Conservation (phyloP, 2,329 filamentous ascomycete genomes). For the Colletotrichum horii region DNA sequence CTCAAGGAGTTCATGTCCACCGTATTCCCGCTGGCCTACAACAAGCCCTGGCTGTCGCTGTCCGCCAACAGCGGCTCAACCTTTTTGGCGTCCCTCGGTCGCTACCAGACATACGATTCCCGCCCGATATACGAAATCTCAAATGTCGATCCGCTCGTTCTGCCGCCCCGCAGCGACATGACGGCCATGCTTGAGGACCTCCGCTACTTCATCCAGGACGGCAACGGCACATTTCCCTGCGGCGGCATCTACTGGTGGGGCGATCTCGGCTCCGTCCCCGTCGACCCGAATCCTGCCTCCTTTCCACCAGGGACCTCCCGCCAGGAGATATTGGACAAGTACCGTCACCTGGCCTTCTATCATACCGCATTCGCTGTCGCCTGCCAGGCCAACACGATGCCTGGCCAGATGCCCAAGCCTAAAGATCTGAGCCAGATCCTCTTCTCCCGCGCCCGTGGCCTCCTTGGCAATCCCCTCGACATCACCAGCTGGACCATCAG, state of each 20-base stretch:
- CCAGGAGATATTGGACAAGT: slow-evolving; percentile 24
- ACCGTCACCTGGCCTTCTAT: slow-evolving; percentile 48
- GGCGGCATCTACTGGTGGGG: slow-evolving; percentile 57
- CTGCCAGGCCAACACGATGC: slow-evolving; percentile 35
- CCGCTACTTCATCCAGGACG: slow-evolving; percentile 51
- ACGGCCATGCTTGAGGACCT: slow-evolving; percentile 42
- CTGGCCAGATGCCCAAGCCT: slow-evolving; percentile 29
- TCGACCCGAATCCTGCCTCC: slow-evolving; percentile 24
- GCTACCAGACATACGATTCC: slow-evolving; percentile 53
- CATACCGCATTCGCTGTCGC: slow-evolving; percentile 50
- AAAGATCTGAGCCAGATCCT: slow-evolving; percentile 45
- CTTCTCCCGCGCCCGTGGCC: slow-evolving; percentile 46
- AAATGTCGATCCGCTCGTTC: slow-evolving; percentile 42
- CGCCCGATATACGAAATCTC: slow-evolving; percentile 38
- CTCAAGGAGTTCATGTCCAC: slow-evolving; percentile 53
- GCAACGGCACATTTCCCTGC: slow-evolving; percentile 42
- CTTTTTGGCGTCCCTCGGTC: slow-evolving; percentile 47
- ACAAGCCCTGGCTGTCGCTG: slow-evolving; percentile 15
- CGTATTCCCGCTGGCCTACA: slow-evolving; percentile 37
- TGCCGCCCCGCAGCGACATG: slow-evolving; percentile 43
- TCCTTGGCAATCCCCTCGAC: slow-evolving; percentile 54
- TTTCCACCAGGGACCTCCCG: slow-evolving; percentile 26
- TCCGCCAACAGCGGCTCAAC: slow-evolving; percentile 27
- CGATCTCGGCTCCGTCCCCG: slow-evolving; percentile 38
- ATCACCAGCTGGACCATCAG: slow-evolving; percentile 43